Conservation (phyloP, 176 grass and related monocot species). For the Olyra latifolia region DNA sequence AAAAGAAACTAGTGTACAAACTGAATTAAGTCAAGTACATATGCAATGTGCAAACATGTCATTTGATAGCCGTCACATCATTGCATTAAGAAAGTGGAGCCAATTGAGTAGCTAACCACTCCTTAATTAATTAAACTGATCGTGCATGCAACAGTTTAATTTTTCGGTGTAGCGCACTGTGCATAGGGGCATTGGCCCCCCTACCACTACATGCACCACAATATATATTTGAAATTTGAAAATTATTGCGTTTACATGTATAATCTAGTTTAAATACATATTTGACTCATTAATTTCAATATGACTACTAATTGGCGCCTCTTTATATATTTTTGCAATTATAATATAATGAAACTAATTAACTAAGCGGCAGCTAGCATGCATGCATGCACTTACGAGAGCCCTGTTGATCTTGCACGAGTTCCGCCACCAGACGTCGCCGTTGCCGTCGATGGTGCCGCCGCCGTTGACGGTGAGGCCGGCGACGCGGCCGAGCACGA, state of each 20-base stretch:
- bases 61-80: not conserved
- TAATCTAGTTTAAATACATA: no score
- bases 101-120: not conserved
- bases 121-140: not conserved
- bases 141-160: not conserved
- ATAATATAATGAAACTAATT: not conserved
- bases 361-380: not conserved
- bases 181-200: not conserved
- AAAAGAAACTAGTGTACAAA: no score
- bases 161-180: not conserved
- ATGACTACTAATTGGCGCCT: no score
- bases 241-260: no score
- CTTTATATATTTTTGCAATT: no score
- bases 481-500: slow-evolving; percentile 37
- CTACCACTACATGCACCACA: no score
- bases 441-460: slow-evolving; percentile 73
- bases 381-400: slow-evolving; percentile 34
- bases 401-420: slow-evolving; percentile 73
- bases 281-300: no score
- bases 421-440: slow-evolving; percentile 67
- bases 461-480: slow-evolving; percentile 52
- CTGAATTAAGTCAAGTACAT: not conserved
- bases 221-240: no score
- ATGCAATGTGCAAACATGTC: not conserved
- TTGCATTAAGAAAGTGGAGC: not conserved